These are phyloP conservation scores for Monilinia polystroma DNA, from an alignment of 2,329 filamentous ascomycete species.

Conservation along the genomic window DNA sequence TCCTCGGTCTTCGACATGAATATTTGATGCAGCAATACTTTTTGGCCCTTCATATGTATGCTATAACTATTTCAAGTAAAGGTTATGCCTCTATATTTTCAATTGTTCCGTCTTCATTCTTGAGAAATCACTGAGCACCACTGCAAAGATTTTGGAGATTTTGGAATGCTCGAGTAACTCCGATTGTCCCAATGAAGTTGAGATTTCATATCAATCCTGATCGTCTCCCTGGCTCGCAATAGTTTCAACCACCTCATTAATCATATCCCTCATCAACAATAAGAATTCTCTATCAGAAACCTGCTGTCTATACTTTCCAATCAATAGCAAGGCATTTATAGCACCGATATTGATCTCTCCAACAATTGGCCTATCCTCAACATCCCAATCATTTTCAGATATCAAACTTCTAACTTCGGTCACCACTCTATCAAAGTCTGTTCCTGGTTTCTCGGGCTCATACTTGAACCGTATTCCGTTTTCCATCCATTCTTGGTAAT, in stretches of 20 bases:
- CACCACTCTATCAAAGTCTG: neutral
- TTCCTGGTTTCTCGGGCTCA: neutral
- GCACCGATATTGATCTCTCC: neutral
- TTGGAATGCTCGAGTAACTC: too few species aligned
- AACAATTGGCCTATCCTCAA: neutral
- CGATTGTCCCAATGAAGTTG: too few species aligned
- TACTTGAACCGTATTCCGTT: neutral
- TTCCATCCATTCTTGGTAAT: neutral
- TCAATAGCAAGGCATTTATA: neutral
- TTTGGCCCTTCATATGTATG: too few species aligned
- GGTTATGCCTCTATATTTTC: too few species aligned
- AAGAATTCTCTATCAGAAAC: neutral
- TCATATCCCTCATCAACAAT: neutral
- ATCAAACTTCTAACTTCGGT: neutral
- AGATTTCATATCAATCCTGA: too few species aligned
- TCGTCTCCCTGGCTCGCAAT: neutral
- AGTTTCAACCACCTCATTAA: neutral
- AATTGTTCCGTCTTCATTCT: too few species aligned
- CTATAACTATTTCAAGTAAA: too few species aligned
- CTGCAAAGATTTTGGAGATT: too few species aligned
- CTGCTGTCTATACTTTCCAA: neutral
- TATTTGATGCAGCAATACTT: too few species aligned
- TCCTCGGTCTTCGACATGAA: too few species aligned
- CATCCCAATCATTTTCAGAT: neutral
- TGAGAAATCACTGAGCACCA: too few species aligned